phyloP scores from a whole-genome alignment of 2,329 filamentous ascomycete genomes.

The Macroventuria anomochaeta region DNA sequence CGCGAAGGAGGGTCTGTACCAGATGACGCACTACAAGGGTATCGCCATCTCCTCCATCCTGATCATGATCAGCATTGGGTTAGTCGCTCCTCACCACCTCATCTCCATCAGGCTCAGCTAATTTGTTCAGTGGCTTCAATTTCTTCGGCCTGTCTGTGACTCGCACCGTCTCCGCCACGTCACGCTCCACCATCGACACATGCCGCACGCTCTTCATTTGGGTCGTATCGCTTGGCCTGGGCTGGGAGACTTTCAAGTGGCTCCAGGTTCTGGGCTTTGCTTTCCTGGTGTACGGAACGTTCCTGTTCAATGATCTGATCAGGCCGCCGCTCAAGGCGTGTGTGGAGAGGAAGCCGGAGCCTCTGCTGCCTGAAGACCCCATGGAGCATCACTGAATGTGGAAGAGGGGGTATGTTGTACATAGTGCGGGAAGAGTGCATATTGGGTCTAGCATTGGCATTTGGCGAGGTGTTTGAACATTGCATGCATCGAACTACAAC shows the following conservation, averaged over 20 bases:
- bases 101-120: conserved; percentile 9
- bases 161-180: conserved; percentile 85
- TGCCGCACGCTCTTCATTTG: conserved; percentile 98
- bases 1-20: conserved; percentile 80
- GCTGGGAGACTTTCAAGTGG: conserved; percentile 98
- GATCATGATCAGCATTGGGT: conserved; percentile 99
- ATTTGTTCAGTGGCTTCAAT: conserved; percentile 80
- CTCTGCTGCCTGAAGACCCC: conserved; percentile 80
- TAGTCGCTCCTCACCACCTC: conserved; percentile 47
- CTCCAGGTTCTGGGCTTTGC: conserved; percentile 89
- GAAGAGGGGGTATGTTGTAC: background rate
- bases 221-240: conserved; percentile 89
- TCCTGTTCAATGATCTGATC: conserved; percentile 95
- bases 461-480: background rate
- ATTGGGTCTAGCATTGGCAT: conserved; percentile 1
- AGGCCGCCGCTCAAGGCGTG: conserved; percentile 76
- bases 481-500: background rate
- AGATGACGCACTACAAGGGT: conserved; percentile 74
- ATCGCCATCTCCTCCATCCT: conserved; percentile 80
- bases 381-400: conserved; percentile 69
- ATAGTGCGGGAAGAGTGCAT: background rate
- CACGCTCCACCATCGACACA: conserved; percentile 94
- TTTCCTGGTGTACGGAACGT: conserved; percentile 93
- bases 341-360: conserved; percentile 62
- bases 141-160: conserved; percentile 98